Percentiles rank a stretch among this genome's conserved stretches.
phyloP scores from a whole-genome alignment of 345 rosid genomes.

The Tarenaya hassleriana region DNA sequence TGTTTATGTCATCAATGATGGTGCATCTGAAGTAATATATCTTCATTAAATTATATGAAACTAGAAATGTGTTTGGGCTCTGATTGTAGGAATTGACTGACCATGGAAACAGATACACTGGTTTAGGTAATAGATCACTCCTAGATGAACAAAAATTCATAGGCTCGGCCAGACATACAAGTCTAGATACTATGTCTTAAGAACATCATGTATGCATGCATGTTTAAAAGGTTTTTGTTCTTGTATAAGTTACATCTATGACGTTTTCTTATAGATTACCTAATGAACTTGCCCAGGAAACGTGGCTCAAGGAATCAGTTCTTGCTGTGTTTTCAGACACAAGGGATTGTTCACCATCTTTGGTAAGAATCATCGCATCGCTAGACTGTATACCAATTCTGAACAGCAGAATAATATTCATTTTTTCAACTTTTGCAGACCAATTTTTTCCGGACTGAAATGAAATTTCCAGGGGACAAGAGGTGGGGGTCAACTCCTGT shows the following conservation, averaged over 20 bases:
- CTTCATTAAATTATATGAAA: slow-evolving; percentile 10
- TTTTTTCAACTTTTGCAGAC: slow-evolving; percentile 39
- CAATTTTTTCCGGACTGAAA: slow-evolving; percentile 56
- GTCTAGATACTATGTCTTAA: background rate
- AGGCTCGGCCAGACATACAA: slow-evolving; percentile 7
- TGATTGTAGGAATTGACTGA: background rate
- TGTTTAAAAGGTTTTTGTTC: no score
- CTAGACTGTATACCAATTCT: background rate
- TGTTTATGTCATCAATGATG: background rate
- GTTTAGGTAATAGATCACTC: slow-evolving; percentile 6
- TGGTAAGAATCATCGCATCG: slow-evolving; percentile 46
- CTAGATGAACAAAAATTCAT: slow-evolving; percentile 1
- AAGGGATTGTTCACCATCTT: slow-evolving; percentile 66
- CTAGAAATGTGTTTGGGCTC: slow-evolving; percentile 16
- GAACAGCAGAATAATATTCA: slow-evolving; percentile 18
- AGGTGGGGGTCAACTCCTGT: slow-evolving; percentile 38
- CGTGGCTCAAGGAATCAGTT: slow-evolving; percentile 77
- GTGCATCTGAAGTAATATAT: slow-evolving; percentile 11
- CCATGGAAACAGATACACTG: slow-evolving; percentile 12
- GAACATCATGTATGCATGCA: slow-evolving; percentile 13
- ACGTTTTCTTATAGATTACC: slow-evolving; percentile 23
- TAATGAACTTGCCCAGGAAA: slow-evolving; percentile 63
- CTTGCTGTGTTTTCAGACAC: slow-evolving; percentile 80
- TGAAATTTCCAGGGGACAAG: slow-evolving; percentile 41
- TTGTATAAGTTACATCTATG: no score